A percentile compares a stretch with the other conserved stretches of the same genome.
phyloP scores from a whole-genome alignment of 169 alveolate species.

The Plasmodium gaboni region DNA sequence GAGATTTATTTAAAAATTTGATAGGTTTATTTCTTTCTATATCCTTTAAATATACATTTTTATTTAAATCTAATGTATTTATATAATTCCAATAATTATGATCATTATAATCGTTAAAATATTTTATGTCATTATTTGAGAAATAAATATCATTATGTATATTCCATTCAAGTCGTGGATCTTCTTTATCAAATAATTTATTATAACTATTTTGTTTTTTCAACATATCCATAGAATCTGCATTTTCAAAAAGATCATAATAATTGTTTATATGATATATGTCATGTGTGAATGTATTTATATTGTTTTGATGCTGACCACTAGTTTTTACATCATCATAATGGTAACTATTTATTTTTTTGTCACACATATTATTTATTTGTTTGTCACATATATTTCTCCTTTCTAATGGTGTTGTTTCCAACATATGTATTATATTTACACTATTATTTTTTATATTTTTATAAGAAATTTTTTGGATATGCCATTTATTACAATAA shows the following conservation, averaged over 20 bases:
- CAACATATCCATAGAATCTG: neutral
- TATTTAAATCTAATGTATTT: constrained; percentile 10
- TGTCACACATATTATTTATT: too few relatives aligned
- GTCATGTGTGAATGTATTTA: neutral
- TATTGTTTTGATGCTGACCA: neutral
- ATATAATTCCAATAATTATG: constrained; percentile 14
- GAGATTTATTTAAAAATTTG: constrained; percentile 4
- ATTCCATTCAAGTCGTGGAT: constrained; percentile 7
- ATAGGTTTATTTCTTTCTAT: constrained; percentile 9
- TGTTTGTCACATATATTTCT: too few relatives aligned
- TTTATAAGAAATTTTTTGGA: constrained; percentile 4
- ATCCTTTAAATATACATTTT: constrained; percentile 10
- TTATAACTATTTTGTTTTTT: constrained; percentile 9
- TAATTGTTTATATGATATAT: constrained; percentile 17
- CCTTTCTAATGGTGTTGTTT: too few relatives aligned
- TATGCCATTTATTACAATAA: constrained; percentile 10
- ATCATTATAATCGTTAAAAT: constrained; percentile 12
- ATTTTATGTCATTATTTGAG: constrained; percentile 11
- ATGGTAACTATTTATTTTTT: neutral
- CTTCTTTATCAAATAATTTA: constrained; percentile 5
- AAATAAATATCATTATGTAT: constrained; percentile 1
- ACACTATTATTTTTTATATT: neutral
- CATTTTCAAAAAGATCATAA: constrained; percentile 16
- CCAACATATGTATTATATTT: too few relatives aligned
- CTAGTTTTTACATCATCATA: too few relatives aligned